phyloP scores from a whole-genome alignment of 2,329 filamentous ascomycete species.

The Macrophomina tecta region DNA sequence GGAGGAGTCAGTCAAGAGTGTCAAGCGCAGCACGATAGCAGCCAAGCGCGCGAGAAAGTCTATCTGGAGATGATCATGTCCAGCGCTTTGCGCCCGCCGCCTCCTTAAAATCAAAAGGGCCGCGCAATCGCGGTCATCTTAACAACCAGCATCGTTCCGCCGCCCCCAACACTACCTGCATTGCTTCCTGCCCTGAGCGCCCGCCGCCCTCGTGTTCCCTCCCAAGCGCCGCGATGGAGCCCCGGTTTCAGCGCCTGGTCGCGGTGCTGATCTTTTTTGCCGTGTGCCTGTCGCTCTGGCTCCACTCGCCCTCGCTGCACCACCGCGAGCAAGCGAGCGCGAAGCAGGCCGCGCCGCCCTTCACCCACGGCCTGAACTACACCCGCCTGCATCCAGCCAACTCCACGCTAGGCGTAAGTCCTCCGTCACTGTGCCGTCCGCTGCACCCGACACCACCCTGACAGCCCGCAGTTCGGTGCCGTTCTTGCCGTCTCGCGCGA shows the following conservation, averaged over 20 bases:
- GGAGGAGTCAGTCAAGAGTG: conserved; percentile 6
- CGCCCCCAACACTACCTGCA: not conserved
- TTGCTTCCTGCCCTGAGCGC: not conserved
- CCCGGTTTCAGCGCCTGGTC: conserved; percentile 25
- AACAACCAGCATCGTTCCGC: not conserved
- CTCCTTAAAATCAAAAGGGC: conserved; percentile 11
- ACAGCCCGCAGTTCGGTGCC: conserved; percentile 42
- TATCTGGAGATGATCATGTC: not conserved
- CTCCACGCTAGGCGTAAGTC: conserved; percentile 34
- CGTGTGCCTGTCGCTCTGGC: conserved; percentile 22
- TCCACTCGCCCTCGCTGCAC: conserved; percentile 8
- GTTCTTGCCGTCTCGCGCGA: conserved; percentile 47
- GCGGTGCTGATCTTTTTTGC: conserved; percentile 21
- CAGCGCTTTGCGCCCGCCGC: not conserved
- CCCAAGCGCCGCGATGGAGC: conserved; percentile 25
- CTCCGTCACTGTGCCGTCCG: not conserved
- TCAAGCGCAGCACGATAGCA: not conserved
- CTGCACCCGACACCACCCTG: not conserved
- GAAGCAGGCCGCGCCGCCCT: conserved; percentile 14
- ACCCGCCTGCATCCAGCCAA: conserved; percentile 32
- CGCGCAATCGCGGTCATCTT: not conserved
- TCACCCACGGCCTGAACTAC: conserved; percentile 24
- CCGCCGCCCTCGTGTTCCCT: conserved; percentile 9
- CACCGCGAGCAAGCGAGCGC: conserved; percentile 4
- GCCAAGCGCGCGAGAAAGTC: conserved; percentile 4